Conservation (phyloP, 306 rosid genomes). For the Glycine latifolia region DNA sequence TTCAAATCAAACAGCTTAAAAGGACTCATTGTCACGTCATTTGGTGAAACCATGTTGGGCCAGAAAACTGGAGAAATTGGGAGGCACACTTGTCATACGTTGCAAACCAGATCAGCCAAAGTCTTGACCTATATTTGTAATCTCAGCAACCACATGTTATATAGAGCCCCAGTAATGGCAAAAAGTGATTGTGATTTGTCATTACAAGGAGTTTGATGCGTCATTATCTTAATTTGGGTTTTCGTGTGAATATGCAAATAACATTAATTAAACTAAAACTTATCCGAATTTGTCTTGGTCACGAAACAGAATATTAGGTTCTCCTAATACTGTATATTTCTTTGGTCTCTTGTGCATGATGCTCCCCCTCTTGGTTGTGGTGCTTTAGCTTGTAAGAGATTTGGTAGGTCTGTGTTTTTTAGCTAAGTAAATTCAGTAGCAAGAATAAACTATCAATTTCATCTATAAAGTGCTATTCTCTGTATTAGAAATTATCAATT, state of each 20-base stretch:
- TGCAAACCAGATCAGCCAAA: slow-evolving; percentile 30
- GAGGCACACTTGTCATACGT: slow-evolving; percentile 32
- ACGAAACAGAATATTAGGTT: slow-evolving; percentile 22
- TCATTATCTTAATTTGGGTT: slow-evolving; percentile 40
- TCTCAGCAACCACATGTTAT: slow-evolving; percentile 36
- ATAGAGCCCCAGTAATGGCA: slow-evolving; percentile 29
- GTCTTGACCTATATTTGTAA: slow-evolving; percentile 40
- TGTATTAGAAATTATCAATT: too few relatives aligned
- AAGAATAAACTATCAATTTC: too few relatives aligned
- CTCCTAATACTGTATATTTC: not conserved
- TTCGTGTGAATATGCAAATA: slow-evolving; percentile 35
- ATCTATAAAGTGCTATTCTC: too few relatives aligned
- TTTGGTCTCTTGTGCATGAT: slow-evolving; percentile 16
- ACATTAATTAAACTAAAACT: not conserved
- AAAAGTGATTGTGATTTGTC: slow-evolving; percentile 39
- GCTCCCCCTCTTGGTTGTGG: not conserved
- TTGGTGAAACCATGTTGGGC: slow-evolving; percentile 19
- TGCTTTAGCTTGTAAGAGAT: not conserved
- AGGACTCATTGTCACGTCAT: slow-evolving; percentile 40
- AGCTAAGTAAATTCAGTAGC: not conserved
- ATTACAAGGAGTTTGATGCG: slow-evolving; percentile 11
- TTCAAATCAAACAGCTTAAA: slow-evolving; percentile 54
- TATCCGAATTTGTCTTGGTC: slow-evolving; percentile 23
- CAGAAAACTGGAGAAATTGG: slow-evolving; percentile 34
- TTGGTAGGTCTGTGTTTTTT: slow-evolving; percentile 1